These are phyloP conservation scores for Phytopythium delawarense DNA, from an alignment of 352 stramenopile species.

Conservation along the genomic window DNA sequence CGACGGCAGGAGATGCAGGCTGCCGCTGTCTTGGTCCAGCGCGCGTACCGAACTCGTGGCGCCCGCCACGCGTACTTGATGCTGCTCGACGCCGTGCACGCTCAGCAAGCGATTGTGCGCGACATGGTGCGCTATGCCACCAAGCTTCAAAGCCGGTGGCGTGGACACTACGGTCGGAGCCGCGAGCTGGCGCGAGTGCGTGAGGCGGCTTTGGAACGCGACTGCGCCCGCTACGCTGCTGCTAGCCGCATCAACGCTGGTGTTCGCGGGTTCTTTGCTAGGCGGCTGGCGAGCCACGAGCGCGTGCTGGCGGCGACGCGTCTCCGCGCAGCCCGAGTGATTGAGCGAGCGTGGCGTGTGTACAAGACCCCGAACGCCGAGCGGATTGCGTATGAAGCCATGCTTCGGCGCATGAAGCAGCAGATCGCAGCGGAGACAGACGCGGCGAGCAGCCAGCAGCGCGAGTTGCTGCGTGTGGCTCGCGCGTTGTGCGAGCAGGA, in stretches of 20 bases:
- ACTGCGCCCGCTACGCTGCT: slow-evolving; percentile 29
- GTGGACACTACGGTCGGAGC: slow-evolving; percentile 35
- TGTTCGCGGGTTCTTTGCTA: slow-evolving; percentile 58
- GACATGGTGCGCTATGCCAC: slow-evolving; percentile 38
- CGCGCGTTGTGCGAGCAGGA: slow-evolving; percentile 44
- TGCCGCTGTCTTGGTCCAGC: slow-evolving; percentile 49
- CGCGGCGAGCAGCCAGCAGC: slow-evolving; percentile 35
- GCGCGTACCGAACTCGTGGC: slow-evolving; percentile 53
- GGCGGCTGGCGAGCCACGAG: slow-evolving; percentile 29
- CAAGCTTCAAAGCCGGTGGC: slow-evolving; percentile 65
- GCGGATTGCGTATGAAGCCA: slow-evolving; percentile 39
- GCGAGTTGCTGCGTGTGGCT: slow-evolving; percentile 44
- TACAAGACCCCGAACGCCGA: slow-evolving; percentile 39
- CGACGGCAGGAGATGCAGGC: slow-evolving; percentile 46
- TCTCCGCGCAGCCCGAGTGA: slow-evolving; percentile 32
- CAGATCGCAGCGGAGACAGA: slow-evolving; percentile 47
- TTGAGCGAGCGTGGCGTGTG: slow-evolving; percentile 49
- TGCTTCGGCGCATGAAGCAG: slow-evolving; percentile 45
- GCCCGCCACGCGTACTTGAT: slow-evolving; percentile 48
- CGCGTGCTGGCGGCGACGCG: slow-evolving; percentile 33
- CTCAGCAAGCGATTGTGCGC: slow-evolving; percentile 29
- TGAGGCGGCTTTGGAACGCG: slow-evolving; percentile 23
- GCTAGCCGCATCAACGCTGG: slow-evolving; percentile 63
- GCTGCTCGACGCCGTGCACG: slow-evolving; percentile 38
- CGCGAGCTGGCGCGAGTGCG: slow-evolving; percentile 29